phyloP scores from a whole-genome alignment of 208 protist genomes.

The Leishmania braziliensis region DNA sequence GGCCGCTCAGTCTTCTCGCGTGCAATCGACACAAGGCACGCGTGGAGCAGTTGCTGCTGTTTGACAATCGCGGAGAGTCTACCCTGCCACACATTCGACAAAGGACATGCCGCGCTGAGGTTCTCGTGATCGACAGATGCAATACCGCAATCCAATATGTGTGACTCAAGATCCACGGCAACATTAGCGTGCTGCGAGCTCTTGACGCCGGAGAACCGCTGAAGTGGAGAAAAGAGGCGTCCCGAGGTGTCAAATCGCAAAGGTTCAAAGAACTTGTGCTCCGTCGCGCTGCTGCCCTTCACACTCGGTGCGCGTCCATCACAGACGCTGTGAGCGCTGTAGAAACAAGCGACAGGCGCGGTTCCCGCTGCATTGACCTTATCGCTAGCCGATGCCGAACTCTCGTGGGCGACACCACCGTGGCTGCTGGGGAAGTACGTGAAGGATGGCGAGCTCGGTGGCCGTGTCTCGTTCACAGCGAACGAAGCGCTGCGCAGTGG shows the following conservation, averaged over 20 bases:
- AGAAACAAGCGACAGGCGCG: background rate
- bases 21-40: conserved; percentile 15
- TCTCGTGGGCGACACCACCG: background rate
- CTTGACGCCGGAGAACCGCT: background rate
- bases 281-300: background rate
- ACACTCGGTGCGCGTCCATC: conserved; percentile 2
- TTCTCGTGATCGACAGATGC: background rate
- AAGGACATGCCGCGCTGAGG: background rate
- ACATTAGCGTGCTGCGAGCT: conserved; percentile 11
- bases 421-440: conserved; percentile 17
- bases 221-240: conserved; percentile 1
- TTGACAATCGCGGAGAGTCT: background rate
- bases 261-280: conserved; percentile 27
- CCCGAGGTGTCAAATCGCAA: conserved; percentile 12
- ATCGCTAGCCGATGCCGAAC: background rate
- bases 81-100: background rate
- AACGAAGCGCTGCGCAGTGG: background rate
- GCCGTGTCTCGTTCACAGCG: background rate
- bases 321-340: background rate
- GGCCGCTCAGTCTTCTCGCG: conserved; percentile 3
- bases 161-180: background rate
- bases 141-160: background rate
- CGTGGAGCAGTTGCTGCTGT: conserved; percentile 27
- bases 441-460: conserved; percentile 30
- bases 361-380: background rate